phyloP scores from a whole-genome alignment of 148 eudicot genomes.

The Linanthus parryae region DNA sequence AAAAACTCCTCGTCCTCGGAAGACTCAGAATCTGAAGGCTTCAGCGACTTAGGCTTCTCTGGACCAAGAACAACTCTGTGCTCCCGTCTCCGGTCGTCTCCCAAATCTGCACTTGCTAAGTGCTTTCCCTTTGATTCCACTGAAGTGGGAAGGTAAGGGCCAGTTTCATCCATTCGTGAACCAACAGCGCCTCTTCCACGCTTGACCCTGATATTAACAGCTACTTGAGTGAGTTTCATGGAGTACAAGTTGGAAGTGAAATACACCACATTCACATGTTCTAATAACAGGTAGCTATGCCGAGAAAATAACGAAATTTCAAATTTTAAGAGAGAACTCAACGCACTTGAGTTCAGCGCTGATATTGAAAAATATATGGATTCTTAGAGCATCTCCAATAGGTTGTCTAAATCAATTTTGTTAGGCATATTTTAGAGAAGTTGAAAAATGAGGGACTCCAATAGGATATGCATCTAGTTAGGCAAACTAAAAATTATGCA shows the following conservation, averaged over 20 bases:
- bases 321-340: too few species aligned
- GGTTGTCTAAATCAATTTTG: too few species aligned
- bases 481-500: too few species aligned
- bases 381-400: too few species aligned
- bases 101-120: slow-evolving; percentile 12
- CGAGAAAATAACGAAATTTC: too few species aligned
- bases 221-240: neutral
- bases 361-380: too few species aligned
- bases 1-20: slow-evolving; percentile 47
- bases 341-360: too few species aligned
- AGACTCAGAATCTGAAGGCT: slow-evolving; percentile 33
- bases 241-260: neutral
- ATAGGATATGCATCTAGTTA: too few species aligned
- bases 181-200: slow-evolving; percentile 94
- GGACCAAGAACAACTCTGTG: slow-evolving; percentile 44
- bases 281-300: neutral
- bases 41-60: slow-evolving; percentile 45
- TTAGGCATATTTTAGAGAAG: too few species aligned
- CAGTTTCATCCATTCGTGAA: slow-evolving; percentile 93
- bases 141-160: slow-evolving; percentile 58
- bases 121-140: slow-evolving; percentile 24
- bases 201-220: slow-evolving; percentile 51
- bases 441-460: too few species aligned
- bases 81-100: slow-evolving; percentile 15
- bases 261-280: neutral